These are phyloP conservation scores for Sicyos edulis DNA, from an alignment of 306 rosid species.

Conservation along the genomic window DNA sequence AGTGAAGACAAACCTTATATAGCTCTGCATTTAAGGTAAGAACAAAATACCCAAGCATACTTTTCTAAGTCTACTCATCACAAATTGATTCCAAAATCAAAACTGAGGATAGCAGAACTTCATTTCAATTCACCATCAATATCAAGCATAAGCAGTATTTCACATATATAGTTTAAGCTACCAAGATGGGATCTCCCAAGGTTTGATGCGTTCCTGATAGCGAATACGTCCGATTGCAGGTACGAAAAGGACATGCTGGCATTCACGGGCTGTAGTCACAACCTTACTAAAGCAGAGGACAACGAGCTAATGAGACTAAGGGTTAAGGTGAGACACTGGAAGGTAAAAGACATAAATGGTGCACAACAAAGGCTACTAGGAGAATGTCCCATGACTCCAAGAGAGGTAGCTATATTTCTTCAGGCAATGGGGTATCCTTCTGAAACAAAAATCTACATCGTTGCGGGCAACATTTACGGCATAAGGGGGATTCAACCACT, in stretches of 20 bases:
- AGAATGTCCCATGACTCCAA: slow-evolving; percentile 94
- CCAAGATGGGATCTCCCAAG: neutral
- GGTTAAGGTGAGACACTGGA: slow-evolving; percentile 78
- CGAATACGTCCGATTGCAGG: slow-evolving; percentile 33
- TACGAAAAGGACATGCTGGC: slow-evolving; percentile 99
- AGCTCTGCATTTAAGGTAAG: slow-evolving; percentile 89
- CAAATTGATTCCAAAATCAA: neutral
- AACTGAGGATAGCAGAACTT: neutral
- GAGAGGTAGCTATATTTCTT: slow-evolving; percentile 84
- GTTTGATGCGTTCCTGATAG: neutral
- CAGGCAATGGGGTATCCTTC: slow-evolving; percentile 97
- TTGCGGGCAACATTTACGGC: slow-evolving; percentile 90
- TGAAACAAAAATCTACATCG: slow-evolving; percentile 85
- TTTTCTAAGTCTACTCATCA: neutral
- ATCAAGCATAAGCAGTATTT: too few species aligned
- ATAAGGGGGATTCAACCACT: slow-evolving; percentile 57
- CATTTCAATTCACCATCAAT: neutral
- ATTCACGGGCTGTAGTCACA: slow-evolving; percentile 93
- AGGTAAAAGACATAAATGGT: slow-evolving; percentile 85
- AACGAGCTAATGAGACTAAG: slow-evolving; percentile 75
- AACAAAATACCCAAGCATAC: neutral
- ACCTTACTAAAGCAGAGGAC: slow-evolving; percentile 63
- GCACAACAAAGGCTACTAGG: slow-evolving; percentile 57
- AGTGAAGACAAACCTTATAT: slow-evolving; percentile 58
- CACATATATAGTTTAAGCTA: neutral